Percentiles rank a stretch among this genome's conserved stretches.
phyloP scores from a whole-genome alignment of 768 basidiomycete species.

The Termitomyces titanicus region DNA sequence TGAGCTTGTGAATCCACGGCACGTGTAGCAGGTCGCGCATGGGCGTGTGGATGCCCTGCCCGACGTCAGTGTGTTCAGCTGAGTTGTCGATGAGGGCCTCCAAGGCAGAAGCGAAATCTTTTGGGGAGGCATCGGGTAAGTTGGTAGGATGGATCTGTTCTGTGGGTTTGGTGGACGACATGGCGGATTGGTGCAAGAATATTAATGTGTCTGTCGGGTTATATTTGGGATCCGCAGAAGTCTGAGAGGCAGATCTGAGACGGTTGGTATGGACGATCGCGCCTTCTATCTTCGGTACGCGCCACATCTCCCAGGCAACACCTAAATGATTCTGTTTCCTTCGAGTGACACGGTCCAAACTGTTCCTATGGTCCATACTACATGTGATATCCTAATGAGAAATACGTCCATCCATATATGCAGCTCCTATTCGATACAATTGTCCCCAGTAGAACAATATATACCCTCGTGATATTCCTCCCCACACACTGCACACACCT shows the following conservation, averaged over 20 bases:
- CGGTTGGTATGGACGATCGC: background rate
- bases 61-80: constrained; percentile 21
- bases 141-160: constrained; percentile 29
- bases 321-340: background rate
- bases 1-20: constrained; percentile 40
- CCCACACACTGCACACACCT: constrained; percentile 37
- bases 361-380: background rate
- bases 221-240: background rate
- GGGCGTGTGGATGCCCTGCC: constrained; percentile 29
- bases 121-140: constrained; percentile 30
- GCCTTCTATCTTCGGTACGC: background rate
- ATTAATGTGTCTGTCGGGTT: constrained; percentile 4
- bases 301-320: background rate
- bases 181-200: too few species aligned
- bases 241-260: background rate
- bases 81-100: constrained; percentile 34
- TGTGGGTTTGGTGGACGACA: background rate
- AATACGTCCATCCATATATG: background rate
- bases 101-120: constrained; percentile 30
- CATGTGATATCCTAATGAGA: background rate
- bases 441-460: constrained; percentile 20
- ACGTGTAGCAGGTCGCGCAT: constrained; percentile 23
- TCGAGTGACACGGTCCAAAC: background rate
- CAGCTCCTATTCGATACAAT: background rate
- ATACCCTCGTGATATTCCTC: constrained; percentile 38